Base-by-base conservation (phyloP, 768 basidiomycete genomes). In the Russula sp. region DNA sequence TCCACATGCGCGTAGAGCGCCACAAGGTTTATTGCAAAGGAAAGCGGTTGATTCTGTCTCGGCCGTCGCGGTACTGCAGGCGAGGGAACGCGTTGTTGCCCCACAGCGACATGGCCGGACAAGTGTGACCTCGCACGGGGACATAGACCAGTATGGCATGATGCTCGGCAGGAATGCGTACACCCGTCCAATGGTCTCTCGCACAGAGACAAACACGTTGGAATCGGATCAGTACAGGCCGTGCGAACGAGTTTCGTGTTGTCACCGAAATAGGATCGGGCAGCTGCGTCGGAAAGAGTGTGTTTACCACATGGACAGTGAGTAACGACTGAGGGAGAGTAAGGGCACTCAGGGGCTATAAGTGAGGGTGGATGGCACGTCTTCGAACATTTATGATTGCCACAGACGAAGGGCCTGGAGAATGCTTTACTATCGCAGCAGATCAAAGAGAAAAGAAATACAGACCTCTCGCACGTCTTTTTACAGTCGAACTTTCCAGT, bases 71-170 rank as follows among this genome's bases (percentile, higher is more conserved):
- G 76, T 78, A 66, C 76, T 75, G 72, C 95, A 98, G 1, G 70
- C 74, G 0, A 83, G 71, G 3, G 78, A 73, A 16, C 87, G 76
- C 24, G 79, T 86, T 2, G 85, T 88, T 20, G 83, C 78, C 0
- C 94, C 95, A 66, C 97, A 98, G 34, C 97, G 82, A 73, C 97
- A 99, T 3, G 90, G 89, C 7, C 88, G 79, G 5, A 85, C 81
- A 48, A 94, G 80, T 51, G 78, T 76, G 56, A 89, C 83, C 1
- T 75, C 72, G 74, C 96, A 98, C 0, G 93, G 90, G 89, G 88
- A 70, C 96, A 98, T 0, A 81, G 73, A 0, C 89, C 92, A 20
- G 76, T 76, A 72, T 98, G 96, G 71, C 97, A 98, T 11, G 70
- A 76, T 0, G 72, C 73, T 14, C 79, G 76, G 71, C 97, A 99